phyloP scores from a whole-genome alignment of 2,329 filamentous ascomycete species.

The Knoxdaviesia proteae region DNA sequence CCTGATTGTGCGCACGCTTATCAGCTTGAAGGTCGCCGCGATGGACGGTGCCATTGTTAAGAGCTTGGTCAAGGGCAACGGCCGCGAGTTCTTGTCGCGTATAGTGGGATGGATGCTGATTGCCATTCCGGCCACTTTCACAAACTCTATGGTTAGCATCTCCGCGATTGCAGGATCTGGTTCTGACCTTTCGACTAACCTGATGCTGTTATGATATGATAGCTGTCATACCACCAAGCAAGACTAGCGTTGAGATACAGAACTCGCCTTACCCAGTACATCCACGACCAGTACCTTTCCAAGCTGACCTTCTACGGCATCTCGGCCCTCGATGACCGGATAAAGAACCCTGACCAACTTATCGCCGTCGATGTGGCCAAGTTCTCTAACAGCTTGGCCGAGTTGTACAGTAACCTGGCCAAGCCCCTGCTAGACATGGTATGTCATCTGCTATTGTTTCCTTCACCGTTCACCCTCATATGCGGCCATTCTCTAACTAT shows the following conservation, averaged over 20 bases:
- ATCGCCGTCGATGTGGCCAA: slow-evolving; percentile 93
- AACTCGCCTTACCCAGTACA: slow-evolving; percentile 77
- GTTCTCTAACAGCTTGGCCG: slow-evolving; percentile 86
- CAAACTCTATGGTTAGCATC: slow-evolving; percentile 76
- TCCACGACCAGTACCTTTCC: slow-evolving; percentile 91
- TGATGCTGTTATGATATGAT: slow-evolving; percentile 3
- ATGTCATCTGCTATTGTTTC: slow-evolving; percentile 5
- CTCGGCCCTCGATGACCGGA: slow-evolving; percentile 83
- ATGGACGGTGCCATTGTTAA: slow-evolving; percentile 89
- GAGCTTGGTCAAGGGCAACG: slow-evolving; percentile 74
- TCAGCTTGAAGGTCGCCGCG: slow-evolving; percentile 89
- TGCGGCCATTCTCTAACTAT: slow-evolving; percentile 8
- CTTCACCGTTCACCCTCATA: neutral
- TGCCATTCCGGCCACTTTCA: slow-evolving; percentile 87
- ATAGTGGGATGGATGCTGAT: slow-evolving; percentile 98
- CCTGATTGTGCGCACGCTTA: slow-evolving; percentile 69
- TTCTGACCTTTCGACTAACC: neutral
- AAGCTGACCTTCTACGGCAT: slow-evolving; percentile 96
- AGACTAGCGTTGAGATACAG: slow-evolving; percentile 85
- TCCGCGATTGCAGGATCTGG: too few relatives aligned
- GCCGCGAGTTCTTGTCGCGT: slow-evolving; percentile 69
- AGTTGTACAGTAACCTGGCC: slow-evolving; percentile 88
- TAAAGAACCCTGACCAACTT: slow-evolving; percentile 95
- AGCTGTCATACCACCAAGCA: slow-evolving; percentile 93
- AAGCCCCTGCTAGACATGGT: slow-evolving; percentile 91